phyloP scores from a whole-genome alignment of 2,329 filamentous ascomycete species.

The Penicillium sp. region DNA sequence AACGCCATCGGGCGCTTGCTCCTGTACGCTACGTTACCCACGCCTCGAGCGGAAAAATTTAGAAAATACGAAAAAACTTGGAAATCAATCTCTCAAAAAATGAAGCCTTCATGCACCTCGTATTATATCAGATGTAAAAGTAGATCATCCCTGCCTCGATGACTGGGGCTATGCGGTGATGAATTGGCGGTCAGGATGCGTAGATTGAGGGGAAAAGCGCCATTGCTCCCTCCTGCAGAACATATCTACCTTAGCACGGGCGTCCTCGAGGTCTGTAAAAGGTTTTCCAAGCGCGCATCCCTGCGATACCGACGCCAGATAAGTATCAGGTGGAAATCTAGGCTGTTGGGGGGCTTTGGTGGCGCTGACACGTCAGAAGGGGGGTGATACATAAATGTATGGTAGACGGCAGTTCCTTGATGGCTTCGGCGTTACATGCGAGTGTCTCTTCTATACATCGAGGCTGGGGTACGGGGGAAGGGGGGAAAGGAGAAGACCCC shows the following conservation, averaged over 20 bases:
- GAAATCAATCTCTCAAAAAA: slow-evolving; percentile 9
- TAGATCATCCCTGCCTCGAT: background rate
- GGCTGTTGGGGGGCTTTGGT: slow-evolving; percentile 13
- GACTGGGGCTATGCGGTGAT: slow-evolving; percentile 17
- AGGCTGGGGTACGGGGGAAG: background rate
- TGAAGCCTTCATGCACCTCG: slow-evolving; percentile 5
- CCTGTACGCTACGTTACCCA: slow-evolving; percentile 21
- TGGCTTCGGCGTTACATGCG: slow-evolving; percentile 1
- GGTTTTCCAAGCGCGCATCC: slow-evolving; percentile 12
- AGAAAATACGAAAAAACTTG: slow-evolving; percentile 4
- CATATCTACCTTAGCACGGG: background rate
- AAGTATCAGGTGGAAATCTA: slow-evolving; percentile 13
- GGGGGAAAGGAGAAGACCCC: background rate
- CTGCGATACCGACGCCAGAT: slow-evolving; percentile 12
- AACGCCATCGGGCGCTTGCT: slow-evolving; percentile 1
- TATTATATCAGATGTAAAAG: background rate
- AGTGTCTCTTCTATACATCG: background rate
- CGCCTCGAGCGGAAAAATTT: slow-evolving; percentile 7
- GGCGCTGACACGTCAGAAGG: slow-evolving; percentile 25
- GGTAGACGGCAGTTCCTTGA: background rate
- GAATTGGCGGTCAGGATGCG: slow-evolving; percentile 22
- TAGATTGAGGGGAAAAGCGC: background rate
- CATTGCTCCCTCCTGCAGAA: background rate
- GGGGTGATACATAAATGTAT: background rate
- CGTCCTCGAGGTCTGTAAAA: slow-evolving; percentile 7